These are phyloP conservation scores for Leccinum aurantiacum DNA, from an alignment of 768 basidiomycete species.

Conservation along the genomic window DNA sequence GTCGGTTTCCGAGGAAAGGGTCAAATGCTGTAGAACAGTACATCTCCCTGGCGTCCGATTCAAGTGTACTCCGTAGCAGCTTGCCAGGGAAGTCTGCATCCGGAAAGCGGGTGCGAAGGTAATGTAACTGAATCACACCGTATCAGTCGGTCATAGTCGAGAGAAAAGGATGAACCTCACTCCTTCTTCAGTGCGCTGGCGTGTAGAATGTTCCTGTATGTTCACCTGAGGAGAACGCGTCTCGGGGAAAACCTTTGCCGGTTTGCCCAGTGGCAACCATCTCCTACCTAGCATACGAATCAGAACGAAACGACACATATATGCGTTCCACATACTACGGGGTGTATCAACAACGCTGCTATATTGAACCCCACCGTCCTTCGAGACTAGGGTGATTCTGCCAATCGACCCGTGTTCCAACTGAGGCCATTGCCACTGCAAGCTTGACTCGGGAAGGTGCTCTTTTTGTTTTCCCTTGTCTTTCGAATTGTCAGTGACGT, in stretches of 20 bases:
- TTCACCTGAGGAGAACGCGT: constrained; percentile 43
- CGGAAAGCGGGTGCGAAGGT: constrained; percentile 67
- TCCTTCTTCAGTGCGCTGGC: constrained; percentile 63
- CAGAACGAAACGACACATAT: constrained; percentile 1
- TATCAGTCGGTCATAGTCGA: neutral
- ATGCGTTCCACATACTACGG: constrained; percentile 19
- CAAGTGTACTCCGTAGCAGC: constrained; percentile 57
- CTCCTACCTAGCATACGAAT: constrained; percentile 28
- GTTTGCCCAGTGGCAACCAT: constrained; percentile 33
- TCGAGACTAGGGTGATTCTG: constrained; percentile 53
- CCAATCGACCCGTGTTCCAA: constrained; percentile 57
- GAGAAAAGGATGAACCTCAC: constrained; percentile 38
- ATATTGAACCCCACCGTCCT: constrained; percentile 53
- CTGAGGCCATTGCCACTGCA: constrained; percentile 46
- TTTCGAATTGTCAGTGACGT: constrained; percentile 25
- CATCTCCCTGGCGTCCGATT: constrained; percentile 41
- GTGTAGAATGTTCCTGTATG: constrained; percentile 34
- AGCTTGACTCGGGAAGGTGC: constrained; percentile 28
- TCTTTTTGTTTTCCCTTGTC: constrained; percentile 26
- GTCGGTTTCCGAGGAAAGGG: constrained; percentile 53
- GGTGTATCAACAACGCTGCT: constrained; percentile 37
- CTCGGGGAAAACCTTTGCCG: constrained; percentile 55
- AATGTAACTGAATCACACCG: constrained; percentile 53
- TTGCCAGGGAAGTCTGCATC: constrained; percentile 75
- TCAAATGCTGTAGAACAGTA: constrained; percentile 48